Evolutionary conservation across 1,139 yeast species (phyloP).

Genomic region (Meyerozyma carpophila): DNA sequence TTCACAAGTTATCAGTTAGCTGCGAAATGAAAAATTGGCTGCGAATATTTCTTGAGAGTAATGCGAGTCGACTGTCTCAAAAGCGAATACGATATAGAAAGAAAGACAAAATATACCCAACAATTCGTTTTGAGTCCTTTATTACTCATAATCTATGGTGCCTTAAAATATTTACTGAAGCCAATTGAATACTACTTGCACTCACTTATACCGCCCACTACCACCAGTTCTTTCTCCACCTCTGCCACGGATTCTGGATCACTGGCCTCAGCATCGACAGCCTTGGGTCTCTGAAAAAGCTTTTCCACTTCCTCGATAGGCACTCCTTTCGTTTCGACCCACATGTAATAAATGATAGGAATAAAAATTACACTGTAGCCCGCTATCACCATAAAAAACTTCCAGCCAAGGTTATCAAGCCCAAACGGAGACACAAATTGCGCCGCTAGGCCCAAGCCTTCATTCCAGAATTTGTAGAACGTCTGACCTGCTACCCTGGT

Average conservation of each 20-base stretch:
- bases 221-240: not conserved
- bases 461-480: not conserved
- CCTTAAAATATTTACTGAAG: no score
- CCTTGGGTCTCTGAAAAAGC: not conserved
- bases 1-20: no score
- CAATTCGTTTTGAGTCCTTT: no score
- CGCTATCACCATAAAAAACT: not conserved
- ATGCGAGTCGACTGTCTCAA: no score
- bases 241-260: not conserved
- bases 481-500: not conserved
- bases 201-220: not conserved
- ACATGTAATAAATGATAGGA: not conserved
- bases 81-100: no score
- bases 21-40: not conserved
- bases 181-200: no score
- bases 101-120: no score
- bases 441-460: not conserved
- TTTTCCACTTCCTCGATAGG: not conserved
- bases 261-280: not conserved
- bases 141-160: no score
- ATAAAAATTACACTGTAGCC: not conserved
- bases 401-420: not conserved
- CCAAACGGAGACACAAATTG: not conserved
- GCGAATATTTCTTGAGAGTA: no score
- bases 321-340: not conserved